These are phyloP conservation scores for Tagetes erecta DNA, from an alignment of 129 eudicot genomes.

Conservation along the genomic window DNA sequence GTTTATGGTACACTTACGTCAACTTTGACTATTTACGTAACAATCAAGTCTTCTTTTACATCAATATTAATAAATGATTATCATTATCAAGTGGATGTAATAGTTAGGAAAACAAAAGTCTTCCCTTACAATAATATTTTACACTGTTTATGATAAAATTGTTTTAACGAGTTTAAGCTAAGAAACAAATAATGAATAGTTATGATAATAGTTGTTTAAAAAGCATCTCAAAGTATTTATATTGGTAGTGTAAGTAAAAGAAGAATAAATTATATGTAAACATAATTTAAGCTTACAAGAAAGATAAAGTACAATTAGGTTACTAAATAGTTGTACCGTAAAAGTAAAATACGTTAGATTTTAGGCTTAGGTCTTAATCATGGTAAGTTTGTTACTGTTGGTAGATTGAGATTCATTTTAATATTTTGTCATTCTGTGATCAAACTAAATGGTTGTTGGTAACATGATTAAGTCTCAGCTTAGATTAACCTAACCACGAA, in stretches of 20 bases:
- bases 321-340: background rate
- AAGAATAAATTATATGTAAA: background rate
- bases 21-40: background rate
- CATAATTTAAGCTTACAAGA: background rate
- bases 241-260: background rate
- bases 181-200: background rate
- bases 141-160: background rate
- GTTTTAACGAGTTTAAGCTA: background rate
- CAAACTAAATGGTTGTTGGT: no score
- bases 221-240: background rate
- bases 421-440: no score
- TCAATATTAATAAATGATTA: background rate
- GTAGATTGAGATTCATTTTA: no score
- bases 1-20: background rate
- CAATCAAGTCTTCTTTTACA: background rate
- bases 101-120: background rate
- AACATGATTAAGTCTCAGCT: no score
- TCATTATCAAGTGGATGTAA: background rate
- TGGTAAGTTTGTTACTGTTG: no score
- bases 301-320: background rate
- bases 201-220: background rate
- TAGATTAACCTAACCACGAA: no score
- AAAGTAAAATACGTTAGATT: background rate
- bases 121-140: background rate
- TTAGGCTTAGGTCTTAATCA: background rate